A percentile compares a stretch with the other conserved stretches of the same genome.
Conservation (phyloP, 2,329 filamentous ascomycete species). For the Sordariomycetes sp. region DNA sequence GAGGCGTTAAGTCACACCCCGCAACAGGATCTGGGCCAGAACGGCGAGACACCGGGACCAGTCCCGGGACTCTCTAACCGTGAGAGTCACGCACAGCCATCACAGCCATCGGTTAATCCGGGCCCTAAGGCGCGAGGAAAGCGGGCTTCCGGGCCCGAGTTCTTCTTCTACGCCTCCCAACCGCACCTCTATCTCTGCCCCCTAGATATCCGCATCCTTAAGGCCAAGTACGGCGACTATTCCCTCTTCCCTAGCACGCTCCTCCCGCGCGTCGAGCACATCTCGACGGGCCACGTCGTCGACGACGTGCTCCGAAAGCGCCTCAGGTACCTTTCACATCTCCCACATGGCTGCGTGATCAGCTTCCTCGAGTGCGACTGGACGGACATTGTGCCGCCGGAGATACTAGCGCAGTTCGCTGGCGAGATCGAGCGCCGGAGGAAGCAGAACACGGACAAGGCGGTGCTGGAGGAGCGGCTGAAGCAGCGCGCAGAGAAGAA, state of each 20-base stretch:
- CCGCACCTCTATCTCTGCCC: constrained; percentile 84
- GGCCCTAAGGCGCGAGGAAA: background rate
- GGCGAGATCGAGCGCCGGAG: constrained; percentile 63
- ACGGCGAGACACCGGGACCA: background rate
- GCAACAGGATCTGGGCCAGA: background rate
- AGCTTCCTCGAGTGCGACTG: constrained; percentile 89
- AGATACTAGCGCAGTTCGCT: constrained; percentile 64
- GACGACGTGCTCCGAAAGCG: constrained; percentile 75
- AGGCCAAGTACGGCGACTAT: constrained; percentile 77
- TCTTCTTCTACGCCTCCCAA: constrained; percentile 80
- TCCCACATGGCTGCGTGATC: constrained; percentile 83
- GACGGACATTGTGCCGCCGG: constrained; percentile 72
- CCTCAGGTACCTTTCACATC: constrained; percentile 74
- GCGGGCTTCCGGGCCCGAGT: constrained; percentile 30
- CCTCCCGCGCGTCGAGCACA: constrained; percentile 74
- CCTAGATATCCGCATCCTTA: constrained; percentile 83
- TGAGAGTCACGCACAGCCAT: background rate
- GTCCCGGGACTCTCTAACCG: background rate
- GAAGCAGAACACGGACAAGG: constrained; percentile 71
- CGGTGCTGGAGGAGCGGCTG: constrained; percentile 75
- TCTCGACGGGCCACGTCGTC: constrained; percentile 76
- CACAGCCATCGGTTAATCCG: background rate
- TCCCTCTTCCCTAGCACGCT: constrained; percentile 73
- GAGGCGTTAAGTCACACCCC: constrained; percentile 42
- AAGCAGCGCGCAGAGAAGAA: constrained; percentile 68